Percentiles rank a stretch among this genome's conserved stretches.
Conservation (phyloP, 2,329 filamentous ascomycete genomes). For the Talaromyces sp. region DNA sequence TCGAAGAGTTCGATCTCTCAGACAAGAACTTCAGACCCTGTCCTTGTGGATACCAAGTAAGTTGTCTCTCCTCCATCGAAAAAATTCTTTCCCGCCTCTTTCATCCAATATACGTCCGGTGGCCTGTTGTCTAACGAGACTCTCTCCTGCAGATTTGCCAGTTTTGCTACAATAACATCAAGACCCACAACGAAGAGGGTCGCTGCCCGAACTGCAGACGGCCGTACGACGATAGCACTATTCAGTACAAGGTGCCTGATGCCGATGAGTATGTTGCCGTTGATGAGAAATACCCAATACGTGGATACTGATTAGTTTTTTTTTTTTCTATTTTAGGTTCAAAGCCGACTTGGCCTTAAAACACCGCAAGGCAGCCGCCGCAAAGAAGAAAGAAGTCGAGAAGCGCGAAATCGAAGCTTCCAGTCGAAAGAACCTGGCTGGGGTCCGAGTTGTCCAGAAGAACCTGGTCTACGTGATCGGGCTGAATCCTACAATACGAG, state of each 20-base stretch:
- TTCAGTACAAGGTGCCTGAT: constrained; percentile 93
- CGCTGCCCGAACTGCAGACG: constrained; percentile 95
- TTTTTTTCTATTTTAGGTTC: constrained; percentile 31
- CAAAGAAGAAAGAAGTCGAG: constrained; percentile 88
- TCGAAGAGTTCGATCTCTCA: constrained; percentile 97
- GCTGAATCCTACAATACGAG: constrained; percentile 81
- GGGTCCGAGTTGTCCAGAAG: constrained; percentile 94
- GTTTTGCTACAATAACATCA: constrained; percentile 99
- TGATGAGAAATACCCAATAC: background rate
- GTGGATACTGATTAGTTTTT: background rate
- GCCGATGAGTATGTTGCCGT: constrained; percentile 73
- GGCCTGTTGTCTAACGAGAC: background rate
- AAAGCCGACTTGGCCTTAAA: constrained; percentile 55
- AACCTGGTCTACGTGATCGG: constrained; percentile 98
- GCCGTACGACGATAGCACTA: constrained; percentile 93
- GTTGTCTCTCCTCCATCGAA: constrained; percentile 18
- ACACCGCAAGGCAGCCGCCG: constrained; percentile 86
- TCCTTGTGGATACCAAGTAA: constrained; percentile 95
- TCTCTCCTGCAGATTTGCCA: constrained; percentile 79
- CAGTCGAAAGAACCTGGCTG: constrained; percentile 91
- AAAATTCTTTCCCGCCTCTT: background rate
- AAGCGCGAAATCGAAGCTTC: constrained; percentile 95
- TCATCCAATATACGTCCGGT: background rate
- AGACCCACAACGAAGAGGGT: constrained; percentile 88
- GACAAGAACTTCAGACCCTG: constrained; percentile 97